These are phyloP conservation scores for Lyophyllum shimeji DNA, from an alignment of 768 basidiomycete species.

Conservation along the genomic window DNA sequence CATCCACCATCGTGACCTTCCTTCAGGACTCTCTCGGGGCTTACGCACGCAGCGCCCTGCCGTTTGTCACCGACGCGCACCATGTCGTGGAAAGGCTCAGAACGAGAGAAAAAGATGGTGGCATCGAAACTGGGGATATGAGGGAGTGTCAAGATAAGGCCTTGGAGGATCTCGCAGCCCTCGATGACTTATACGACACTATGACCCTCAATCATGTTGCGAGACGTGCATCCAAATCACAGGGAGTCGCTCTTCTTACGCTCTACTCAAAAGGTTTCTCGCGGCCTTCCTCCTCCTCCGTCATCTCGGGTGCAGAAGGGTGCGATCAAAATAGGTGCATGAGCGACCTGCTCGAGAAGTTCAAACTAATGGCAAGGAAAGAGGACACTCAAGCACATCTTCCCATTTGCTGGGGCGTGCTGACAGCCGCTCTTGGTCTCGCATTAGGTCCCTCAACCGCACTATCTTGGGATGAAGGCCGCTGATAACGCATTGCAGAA, in stretches of 20 bases:
- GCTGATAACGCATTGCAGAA: conserved; percentile 42
- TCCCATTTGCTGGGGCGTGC: conserved; percentile 86
- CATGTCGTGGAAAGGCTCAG: conserved; percentile 30
- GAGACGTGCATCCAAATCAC: conserved; percentile 82
- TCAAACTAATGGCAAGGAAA: conserved; percentile 67
- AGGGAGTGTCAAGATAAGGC: conserved; percentile 22
- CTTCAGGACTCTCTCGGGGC: conserved; percentile 70
- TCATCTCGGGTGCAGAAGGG: conserved; percentile 19
- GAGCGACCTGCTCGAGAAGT: conserved; percentile 53
- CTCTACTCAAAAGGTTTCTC: conserved; percentile 84
- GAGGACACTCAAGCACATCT: conserved; percentile 79
- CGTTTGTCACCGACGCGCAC: conserved; percentile 80
- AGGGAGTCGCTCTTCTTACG: conserved; percentile 91
- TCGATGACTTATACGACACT: conserved; percentile 80
- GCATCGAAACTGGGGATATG: conserved; percentile 3
- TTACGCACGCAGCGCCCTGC: conserved; percentile 74
- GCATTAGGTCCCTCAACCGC: conserved; percentile 52
- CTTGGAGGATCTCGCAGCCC: conserved; percentile 43
- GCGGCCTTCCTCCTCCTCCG: conserved; percentile 39
- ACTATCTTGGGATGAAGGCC: not conserved
- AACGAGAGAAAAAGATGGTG: not conserved
- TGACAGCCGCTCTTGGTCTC: conserved; percentile 76
- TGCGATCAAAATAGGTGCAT: conserved; percentile 26
- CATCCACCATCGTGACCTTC: conserved; percentile 52
- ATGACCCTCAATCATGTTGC: conserved; percentile 92